Percentiles rank a stretch among this genome's conserved stretches.
Conservation (phyloP, 2,329 filamentous ascomycete species). For the Lachnellula cervina region DNA sequence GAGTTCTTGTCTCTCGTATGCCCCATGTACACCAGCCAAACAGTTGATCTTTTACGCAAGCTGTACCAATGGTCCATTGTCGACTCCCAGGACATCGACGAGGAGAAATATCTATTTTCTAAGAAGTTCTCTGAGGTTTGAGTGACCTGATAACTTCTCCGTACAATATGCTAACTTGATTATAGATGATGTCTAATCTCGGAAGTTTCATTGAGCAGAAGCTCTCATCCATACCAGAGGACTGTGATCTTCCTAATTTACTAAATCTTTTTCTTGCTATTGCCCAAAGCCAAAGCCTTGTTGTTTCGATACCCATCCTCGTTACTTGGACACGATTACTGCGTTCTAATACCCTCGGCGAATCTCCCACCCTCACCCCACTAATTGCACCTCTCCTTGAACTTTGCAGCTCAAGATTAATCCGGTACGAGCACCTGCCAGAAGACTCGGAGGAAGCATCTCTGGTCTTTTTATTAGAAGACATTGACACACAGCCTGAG, state of each 20-base stretch:
- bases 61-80: slow-evolving; percentile 78
- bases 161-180: slow-evolving; percentile 4
- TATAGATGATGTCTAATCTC: slow-evolving; percentile 75
- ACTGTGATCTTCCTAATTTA: slow-evolving; percentile 67
- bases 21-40: slow-evolving; percentile 70
- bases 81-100: slow-evolving; percentile 77
- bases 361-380: slow-evolving; percentile 52
- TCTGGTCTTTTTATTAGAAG: slow-evolving; percentile 78
- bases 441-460: slow-evolving; percentile 77
- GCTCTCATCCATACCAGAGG: slow-evolving; percentile 59
- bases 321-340: slow-evolving; percentile 86
- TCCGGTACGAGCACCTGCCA: slow-evolving; percentile 83
- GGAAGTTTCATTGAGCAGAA: slow-evolving; percentile 80
- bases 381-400: slow-evolving; percentile 75
- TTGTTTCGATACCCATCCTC: slow-evolving; percentile 88
- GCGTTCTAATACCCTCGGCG: slow-evolving; percentile 63
- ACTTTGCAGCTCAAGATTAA: slow-evolving; percentile 73
- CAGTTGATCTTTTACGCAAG: slow-evolving; percentile 64
- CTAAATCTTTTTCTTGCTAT: slow-evolving; percentile 75
- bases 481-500: slow-evolving; percentile 92
- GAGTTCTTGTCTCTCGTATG: slow-evolving; percentile 75
- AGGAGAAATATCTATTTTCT: slow-evolving; percentile 84
- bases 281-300: slow-evolving; percentile 78
- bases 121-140: slow-evolving; percentile 91
- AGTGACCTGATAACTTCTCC: neutral